Evolutionary conservation across 345 rosid species (phyloP).

Genomic region (Citrus inodora): DNA sequence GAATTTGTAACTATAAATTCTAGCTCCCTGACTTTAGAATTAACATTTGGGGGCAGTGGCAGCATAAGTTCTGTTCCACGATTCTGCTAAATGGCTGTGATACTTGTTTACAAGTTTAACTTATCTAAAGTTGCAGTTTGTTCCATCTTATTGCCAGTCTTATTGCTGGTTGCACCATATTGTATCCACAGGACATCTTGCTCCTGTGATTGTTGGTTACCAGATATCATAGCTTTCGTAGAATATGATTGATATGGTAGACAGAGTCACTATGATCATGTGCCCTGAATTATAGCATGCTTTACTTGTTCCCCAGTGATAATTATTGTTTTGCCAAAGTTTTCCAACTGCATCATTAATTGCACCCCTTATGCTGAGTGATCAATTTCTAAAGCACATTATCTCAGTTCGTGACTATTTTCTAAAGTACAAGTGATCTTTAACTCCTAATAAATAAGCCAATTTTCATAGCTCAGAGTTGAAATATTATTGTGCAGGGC

Average conservation of each 20-base stretch:
- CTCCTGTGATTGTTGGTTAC: not conserved
- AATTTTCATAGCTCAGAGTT: not conserved
- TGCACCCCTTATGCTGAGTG: not conserved
- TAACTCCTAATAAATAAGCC: not conserved
- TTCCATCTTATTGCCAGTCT: not conserved
- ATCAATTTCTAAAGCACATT: not conserved
- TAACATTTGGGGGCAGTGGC: not conserved
- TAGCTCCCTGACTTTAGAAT: not conserved
- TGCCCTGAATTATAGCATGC: not conserved
- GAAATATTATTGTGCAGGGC: conserved; percentile 49
- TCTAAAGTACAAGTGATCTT: not conserved
- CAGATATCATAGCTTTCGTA: not conserved
- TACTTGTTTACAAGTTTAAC: not conserved
- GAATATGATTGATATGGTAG: not conserved
- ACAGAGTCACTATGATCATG: not conserved
- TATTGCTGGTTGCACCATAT: not conserved
- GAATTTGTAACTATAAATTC: not conserved
- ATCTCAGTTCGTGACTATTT: not conserved
- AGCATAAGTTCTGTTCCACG: not conserved
- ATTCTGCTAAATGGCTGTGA: not conserved
- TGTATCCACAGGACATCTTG: not conserved
- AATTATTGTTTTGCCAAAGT: not conserved
- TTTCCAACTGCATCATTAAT: not conserved
- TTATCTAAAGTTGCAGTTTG: not conserved
- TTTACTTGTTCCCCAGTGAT: not conserved